Evolutionary conservation across 2,329 filamentous ascomycete species (phyloP).

Genomic region (Aspergillus viridinutans): DNA sequence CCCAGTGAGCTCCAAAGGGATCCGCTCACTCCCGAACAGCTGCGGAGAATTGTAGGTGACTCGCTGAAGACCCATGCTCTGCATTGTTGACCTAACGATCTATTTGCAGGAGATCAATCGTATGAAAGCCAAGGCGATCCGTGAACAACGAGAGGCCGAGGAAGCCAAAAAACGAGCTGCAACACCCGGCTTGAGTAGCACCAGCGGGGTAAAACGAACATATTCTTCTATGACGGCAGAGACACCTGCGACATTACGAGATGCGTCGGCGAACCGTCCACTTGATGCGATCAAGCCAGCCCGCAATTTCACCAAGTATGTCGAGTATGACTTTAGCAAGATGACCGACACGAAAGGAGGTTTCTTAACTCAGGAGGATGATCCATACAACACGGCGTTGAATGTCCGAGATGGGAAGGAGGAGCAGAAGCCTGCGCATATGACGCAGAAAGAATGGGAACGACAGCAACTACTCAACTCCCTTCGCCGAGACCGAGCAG

Average conservation of each 20-base stretch:
- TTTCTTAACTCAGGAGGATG: slow-evolving; percentile 85
- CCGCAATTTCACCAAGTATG: slow-evolving; percentile 85
- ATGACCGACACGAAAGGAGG: slow-evolving; percentile 98
- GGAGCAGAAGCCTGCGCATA: slow-evolving; percentile 72
- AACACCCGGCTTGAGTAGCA: slow-evolving; percentile 40
- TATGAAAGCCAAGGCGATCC: slow-evolving; percentile 81
- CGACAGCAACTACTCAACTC: slow-evolving; percentile 69
- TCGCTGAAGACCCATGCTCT: not conserved
- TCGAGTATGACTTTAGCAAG: slow-evolving; percentile 96
- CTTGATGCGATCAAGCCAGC: slow-evolving; percentile 64
- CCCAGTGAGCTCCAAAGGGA: slow-evolving; percentile 33
- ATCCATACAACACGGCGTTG: slow-evolving; percentile 80
- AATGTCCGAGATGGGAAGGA: slow-evolving; percentile 50
- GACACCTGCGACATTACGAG: slow-evolving; percentile 60
- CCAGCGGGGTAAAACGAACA: slow-evolving; percentile 68
- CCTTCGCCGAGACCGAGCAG: slow-evolving; percentile 68
- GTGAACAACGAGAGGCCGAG: slow-evolving; percentile 67
- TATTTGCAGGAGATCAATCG: slow-evolving; percentile 73
- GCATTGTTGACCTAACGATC: slow-evolving; percentile 7
- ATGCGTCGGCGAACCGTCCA: slow-evolving; percentile 46
- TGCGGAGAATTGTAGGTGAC: slow-evolving; percentile 51
- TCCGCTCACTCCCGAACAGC: slow-evolving; percentile 58
- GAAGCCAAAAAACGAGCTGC: slow-evolving; percentile 39
- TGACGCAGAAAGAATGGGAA: slow-evolving; percentile 92
- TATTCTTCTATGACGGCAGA: slow-evolving; percentile 58